Base-by-base conservation (phyloP, 2,329 filamentous ascomycete species). In the Dothideomycetes sp. region DNA sequence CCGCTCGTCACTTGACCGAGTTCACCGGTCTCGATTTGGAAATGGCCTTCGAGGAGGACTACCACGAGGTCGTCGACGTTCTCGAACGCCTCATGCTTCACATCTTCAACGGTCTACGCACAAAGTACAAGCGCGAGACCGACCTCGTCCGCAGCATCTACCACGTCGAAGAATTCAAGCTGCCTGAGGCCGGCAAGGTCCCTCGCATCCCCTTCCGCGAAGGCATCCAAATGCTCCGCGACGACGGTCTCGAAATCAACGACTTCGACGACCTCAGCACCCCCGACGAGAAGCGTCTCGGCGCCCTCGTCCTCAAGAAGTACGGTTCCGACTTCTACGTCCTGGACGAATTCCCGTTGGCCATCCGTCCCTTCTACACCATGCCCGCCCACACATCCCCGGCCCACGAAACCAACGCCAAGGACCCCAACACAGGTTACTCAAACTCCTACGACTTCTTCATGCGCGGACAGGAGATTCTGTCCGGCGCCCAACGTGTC, bases 261-360 rank as follows among this genome's bases (percentile, higher is more conserved):
- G 83, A 89, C 57, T 78, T 82, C 47, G 84, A 89, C 57, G 84
- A 91, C 55, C 79, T 89, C 69, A 69, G 65, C 56, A 91, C 84
- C 0, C 79, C 84, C 0, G 81, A 89, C 57, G 84, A 91, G 62
- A 88, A 88, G 65, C 84, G 82, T n/a, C 79, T 96, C 7, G 91
- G 91, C 44, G 80, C 78, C 18, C 72, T 96, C 33, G 78, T 96
- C 50, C 81, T 84, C 43, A 74, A 84, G 53, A 95, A 94, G 67
- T 94, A 82, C 73, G 76, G 82, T 59, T 91, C 87, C 45, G 91
- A 98, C 67, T 96, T 96, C 68, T 96, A 94, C 68, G 81, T 93
- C 16, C 75, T 98, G 47, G 89, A 96, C 70, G 91, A 96, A 65
- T 98, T 94, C 72, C 91, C 91, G 31, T 79, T 91, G 62, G 70